A percentile compares a stretch with the other conserved stretches of the same genome.
These are phyloP conservation scores for Fusarium musae DNA, from an alignment of 2,329 filamentous ascomycete species.

Conservation along the genomic window DNA sequence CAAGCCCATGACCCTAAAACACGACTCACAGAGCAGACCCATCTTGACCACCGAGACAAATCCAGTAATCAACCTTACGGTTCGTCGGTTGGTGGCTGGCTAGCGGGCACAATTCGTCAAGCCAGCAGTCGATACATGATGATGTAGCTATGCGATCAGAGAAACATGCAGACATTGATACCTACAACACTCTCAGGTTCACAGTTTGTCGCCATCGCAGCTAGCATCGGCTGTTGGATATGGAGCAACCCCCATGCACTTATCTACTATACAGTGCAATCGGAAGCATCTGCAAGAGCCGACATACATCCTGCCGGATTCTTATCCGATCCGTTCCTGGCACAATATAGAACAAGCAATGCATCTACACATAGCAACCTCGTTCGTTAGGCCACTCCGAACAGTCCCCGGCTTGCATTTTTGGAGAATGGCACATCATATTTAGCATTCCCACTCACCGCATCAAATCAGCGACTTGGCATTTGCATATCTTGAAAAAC, in stretches of 20 bases:
- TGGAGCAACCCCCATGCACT: neutral
- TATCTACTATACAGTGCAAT: neutral
- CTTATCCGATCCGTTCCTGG: conserved; percentile 19
- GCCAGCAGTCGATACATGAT: conserved; percentile 10
- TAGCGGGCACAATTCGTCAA: conserved; percentile 23
- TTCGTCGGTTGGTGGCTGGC: conserved; percentile 11
- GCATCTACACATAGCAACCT: neutral
- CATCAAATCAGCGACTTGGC: conserved; percentile 35
- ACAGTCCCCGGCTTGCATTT: conserved; percentile 30
- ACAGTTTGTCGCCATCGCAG: neutral
- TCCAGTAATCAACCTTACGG: conserved; percentile 16
- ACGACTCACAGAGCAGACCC: conserved; percentile 21
- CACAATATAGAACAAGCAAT: neutral
- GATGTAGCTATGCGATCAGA: neutral
- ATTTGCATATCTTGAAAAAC: conserved; percentile 21
- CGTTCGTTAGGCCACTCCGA: conserved; percentile 11
- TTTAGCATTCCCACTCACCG: conserved; percentile 21
- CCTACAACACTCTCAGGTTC: conserved; percentile 10
- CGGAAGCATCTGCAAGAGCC: conserved; percentile 19
- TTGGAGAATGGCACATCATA: conserved; percentile 36
- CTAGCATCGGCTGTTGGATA: neutral
- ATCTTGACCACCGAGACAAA: conserved; percentile 27
- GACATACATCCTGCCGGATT: conserved; percentile 27
- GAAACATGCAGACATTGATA: conserved; percentile 14
- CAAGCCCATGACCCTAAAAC: conserved; percentile 26